Evolutionary conservation across 495 filamentous ascomycete species (phyloP).

Genomic region (Tuber microsphaerosporum): DNA sequence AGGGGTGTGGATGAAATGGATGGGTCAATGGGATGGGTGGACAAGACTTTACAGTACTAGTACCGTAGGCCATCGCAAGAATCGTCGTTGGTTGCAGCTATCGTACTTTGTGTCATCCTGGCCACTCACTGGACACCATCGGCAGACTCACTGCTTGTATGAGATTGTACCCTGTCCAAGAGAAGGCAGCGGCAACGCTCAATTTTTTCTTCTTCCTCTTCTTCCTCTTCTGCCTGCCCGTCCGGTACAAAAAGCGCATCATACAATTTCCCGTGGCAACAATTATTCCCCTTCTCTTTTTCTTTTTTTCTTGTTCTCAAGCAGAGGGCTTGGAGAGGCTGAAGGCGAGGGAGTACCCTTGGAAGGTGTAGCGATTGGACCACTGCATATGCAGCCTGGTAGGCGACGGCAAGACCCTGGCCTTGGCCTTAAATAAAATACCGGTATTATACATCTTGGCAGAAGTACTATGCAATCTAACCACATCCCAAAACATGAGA

Average conservation of each 20-base stretch:
- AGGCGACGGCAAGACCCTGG: constrained; percentile 27
- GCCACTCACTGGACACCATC: too few species aligned
- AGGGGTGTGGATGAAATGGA: neutral
- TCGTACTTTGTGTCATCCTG: neutral
- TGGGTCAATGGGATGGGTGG: neutral
- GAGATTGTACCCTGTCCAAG: neutral
- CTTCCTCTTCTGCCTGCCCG: neutral
- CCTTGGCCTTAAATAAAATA: constrained; percentile 27
- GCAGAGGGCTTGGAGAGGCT: neutral
- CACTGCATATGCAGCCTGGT: constrained; percentile 17
- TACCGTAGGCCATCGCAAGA: neutral
- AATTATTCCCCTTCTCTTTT: neutral
- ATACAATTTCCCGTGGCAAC: neutral
- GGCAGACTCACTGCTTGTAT: neutral
- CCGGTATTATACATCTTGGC: constrained; percentile 20
- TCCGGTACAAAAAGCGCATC: neutral
- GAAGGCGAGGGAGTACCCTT: constrained; percentile 27
- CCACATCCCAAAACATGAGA: constrained; percentile 33
- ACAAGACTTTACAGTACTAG: neutral
- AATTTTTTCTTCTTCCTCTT: neutral
- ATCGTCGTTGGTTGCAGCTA: neutral
- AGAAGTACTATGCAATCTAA: constrained; percentile 26
- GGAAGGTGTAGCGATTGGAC: constrained; percentile 28
- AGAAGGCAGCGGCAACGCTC: neutral
- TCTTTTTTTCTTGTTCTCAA: neutral